Evolutionary conservation across 2,329 filamentous ascomycete species (phyloP).

Genomic region (Penicillium nordicum): DNA sequence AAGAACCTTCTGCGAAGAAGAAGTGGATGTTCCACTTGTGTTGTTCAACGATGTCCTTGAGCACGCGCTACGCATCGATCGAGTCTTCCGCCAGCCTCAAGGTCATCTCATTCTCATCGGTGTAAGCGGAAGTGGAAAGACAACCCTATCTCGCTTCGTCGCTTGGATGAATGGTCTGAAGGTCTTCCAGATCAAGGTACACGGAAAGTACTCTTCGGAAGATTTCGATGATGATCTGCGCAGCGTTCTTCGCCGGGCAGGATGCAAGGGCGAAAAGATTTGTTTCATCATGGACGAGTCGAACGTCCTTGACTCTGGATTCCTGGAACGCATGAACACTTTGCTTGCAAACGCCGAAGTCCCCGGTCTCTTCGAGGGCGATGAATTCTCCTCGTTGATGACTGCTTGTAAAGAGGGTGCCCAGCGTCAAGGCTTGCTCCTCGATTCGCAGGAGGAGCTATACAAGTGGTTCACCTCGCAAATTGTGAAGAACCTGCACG

Average conservation of each 20-base stretch:
- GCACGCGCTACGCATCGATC: slow-evolving; percentile 95
- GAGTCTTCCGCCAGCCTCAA: slow-evolving; percentile 96
- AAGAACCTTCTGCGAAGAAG: slow-evolving; percentile 98
- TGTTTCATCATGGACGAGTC: slow-evolving; percentile 99
- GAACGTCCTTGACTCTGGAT: slow-evolving; percentile 96
- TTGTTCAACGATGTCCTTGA: slow-evolving; percentile 99
- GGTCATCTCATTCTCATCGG: slow-evolving; percentile 97
- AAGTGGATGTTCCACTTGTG: slow-evolving; percentile 96
- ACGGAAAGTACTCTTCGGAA: slow-evolving; percentile 95
- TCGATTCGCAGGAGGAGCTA: slow-evolving; percentile 98
- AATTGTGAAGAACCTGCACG: slow-evolving; percentile 97
- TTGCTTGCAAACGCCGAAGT: slow-evolving; percentile 98
- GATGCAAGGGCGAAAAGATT: slow-evolving; percentile 98
- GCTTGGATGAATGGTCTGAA: slow-evolving; percentile 99
- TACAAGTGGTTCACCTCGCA: slow-evolving; percentile 99
- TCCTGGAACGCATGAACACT: slow-evolving; percentile 99
- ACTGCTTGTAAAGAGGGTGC: slow-evolving; percentile 98
- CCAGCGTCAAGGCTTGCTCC: slow-evolving; percentile 86
- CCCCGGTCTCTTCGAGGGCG: slow-evolving; percentile 96
- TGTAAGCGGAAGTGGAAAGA: slow-evolving; percentile 98
- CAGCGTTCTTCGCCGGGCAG: slow-evolving; percentile 86
- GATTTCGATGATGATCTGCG: slow-evolving; percentile 98
- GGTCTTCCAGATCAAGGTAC: slow-evolving; percentile 99
- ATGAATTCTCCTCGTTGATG: slow-evolving; percentile 97
- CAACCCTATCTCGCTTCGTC: slow-evolving; percentile 93